A percentile compares a stretch with the other conserved stretches of the same genome.
These are phyloP conservation scores for Aspergillus campestris DNA, from an alignment of 495 filamentous ascomycete species.

Conservation along the genomic window DNA sequence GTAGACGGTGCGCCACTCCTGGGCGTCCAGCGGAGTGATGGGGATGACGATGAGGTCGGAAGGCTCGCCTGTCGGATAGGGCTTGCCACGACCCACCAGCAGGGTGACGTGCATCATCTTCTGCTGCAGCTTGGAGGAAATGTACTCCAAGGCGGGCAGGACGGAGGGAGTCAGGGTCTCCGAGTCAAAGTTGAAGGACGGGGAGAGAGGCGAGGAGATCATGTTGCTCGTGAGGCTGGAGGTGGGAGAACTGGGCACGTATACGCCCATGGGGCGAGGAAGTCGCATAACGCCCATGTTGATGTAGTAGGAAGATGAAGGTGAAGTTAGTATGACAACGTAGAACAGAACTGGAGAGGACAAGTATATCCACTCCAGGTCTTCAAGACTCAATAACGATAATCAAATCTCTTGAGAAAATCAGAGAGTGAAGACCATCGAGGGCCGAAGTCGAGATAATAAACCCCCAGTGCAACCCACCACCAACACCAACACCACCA, in stretches of 20 bases:
- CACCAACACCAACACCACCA: no score
- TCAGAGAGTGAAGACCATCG: no score
- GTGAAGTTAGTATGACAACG: neutral
- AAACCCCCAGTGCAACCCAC: no score
- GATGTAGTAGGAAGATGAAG: constrained; percentile 3
- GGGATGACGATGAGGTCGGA: constrained; percentile 42
- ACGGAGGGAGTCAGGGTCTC: constrained; percentile 33
- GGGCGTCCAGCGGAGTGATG: constrained; percentile 28
- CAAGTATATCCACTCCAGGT: no score
- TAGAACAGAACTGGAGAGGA: no score
- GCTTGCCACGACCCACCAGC: constrained; percentile 39
- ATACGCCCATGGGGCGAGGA: constrained; percentile 34
- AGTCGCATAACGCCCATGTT: constrained; percentile 37
- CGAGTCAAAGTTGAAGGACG: constrained; percentile 35
- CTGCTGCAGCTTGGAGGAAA: constrained; percentile 39
- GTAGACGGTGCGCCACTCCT: constrained; percentile 30
- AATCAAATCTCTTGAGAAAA: no score
- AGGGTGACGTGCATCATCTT: constrained; percentile 40
- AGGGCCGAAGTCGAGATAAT: no score
- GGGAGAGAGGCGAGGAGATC: constrained; percentile 38
- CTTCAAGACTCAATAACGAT: no score
- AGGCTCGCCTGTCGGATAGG: constrained; percentile 32
- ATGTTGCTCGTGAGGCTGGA: constrained; percentile 33
- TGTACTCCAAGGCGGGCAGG: constrained; percentile 40
- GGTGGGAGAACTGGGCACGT: constrained; percentile 29